Base-by-base conservation (phyloP, 2,329 filamentous ascomycete genomes). In the Neonectria punicea region DNA sequence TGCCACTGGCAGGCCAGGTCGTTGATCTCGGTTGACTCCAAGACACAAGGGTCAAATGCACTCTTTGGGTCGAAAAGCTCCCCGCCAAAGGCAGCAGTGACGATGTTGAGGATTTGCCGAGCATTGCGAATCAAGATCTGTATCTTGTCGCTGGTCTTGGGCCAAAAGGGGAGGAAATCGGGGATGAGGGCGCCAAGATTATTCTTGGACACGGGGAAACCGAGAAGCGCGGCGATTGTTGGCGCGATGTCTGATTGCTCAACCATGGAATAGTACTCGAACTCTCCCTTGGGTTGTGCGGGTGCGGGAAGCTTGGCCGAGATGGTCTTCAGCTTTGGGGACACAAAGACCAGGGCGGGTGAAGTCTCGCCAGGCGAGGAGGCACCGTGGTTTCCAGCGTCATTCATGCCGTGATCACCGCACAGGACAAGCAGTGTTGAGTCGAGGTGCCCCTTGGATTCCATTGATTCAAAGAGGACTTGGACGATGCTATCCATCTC, bases 341-440 rank as follows among this genome's bases (percentile, higher is more conserved):
- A 96, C 68, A 97, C 88, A 77, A 99, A 98, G 20, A 98, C 87
- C 10, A 99, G 82, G 16, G 96, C 96, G 0, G 96, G 92, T 1
- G 95, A 98, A 1, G 96, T 98, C 82, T 99, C 96, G 47, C 96
- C 95, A 1, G 93, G 88, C 0, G 94, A 94, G 10, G 95, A 98
- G 43, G 95, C 96, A 32, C 96, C 96, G 77, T 99, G 96, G 71
- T 98, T 98, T 2, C 96, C 96, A 20, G 93, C 96, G 73, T 98
- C 95, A 72, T 98, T 99, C 96, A 99, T 99, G n/a, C 96, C 96
- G 76, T 99, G 96, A 74, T 99, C 97, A 61, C 96, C 96, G 61
- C 91, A 93, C 7, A 99, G 81, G 3, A 99, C 90, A 50, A 99
- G 86, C 2, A 99, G 82, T 0, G 95, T 94, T 5, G 92, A 92